Evolutionary conservation across 768 basidiomycete species (phyloP).

Genomic region (Tulasnella sp.): DNA sequence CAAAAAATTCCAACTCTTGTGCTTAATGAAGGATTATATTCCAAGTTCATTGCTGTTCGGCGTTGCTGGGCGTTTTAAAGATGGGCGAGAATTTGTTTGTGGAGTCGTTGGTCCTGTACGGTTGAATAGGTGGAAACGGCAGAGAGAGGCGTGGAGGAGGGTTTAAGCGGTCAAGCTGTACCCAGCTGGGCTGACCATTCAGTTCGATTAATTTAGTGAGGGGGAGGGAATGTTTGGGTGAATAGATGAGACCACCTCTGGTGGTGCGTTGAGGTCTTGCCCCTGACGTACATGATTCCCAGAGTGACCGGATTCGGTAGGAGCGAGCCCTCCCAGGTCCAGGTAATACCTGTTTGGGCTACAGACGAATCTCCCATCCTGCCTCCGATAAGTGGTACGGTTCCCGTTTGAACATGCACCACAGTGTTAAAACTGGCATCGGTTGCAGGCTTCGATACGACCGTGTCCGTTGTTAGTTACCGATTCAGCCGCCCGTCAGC

Average conservation of each 20-base stretch:
- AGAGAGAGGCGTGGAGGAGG: not conserved
- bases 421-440: no score
- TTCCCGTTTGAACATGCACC: no score
- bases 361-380: not conserved
- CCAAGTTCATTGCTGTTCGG: not conserved
- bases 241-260: not conserved
- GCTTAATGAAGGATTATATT: not conserved
- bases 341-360: not conserved
- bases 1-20: constrained; percentile 19
- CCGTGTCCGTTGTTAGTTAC: no score
- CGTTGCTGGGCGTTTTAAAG: not conserved
- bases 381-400: no score
- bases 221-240: not conserved
- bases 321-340: not conserved
- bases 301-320: not conserved
- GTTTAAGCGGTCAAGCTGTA: not conserved
- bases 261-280: not conserved
- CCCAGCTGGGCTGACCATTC: not conserved
- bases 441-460: no score
- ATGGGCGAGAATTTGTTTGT: not conserved
- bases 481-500: no score
- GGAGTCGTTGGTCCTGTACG: not conserved
- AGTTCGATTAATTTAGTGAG: not conserved
- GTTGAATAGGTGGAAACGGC: not conserved
- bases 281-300: not conserved